These are phyloP conservation scores for Isatis lusitanica DNA, from an alignment of 441 rosid genomes.

Conservation along the genomic window DNA sequence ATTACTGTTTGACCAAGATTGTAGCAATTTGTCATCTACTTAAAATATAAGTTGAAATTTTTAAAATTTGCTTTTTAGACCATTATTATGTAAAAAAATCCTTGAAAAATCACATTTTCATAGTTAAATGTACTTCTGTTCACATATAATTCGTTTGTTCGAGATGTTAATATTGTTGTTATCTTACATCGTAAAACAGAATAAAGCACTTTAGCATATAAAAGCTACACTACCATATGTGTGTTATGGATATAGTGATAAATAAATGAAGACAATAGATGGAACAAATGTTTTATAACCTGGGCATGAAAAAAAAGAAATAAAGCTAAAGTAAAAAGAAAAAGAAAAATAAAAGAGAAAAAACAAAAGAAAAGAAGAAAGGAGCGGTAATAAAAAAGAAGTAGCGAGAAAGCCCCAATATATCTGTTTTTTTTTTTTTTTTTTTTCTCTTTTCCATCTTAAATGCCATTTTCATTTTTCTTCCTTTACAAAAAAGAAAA, in stretches of 20 bases:
- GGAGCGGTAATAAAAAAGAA: constrained; percentile 17
- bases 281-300: constrained; percentile 16
- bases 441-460: background rate
- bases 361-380: background rate
- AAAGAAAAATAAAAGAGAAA: background rate
- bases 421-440: background rate
- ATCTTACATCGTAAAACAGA: background rate
- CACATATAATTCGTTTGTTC: background rate
- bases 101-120: too few relatives aligned
- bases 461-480: constrained; percentile 26
- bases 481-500: constrained; percentile 1
- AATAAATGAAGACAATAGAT: constrained; percentile 26
- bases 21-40: too few relatives aligned
- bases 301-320: background rate
- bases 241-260: background rate
- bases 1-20: too few relatives aligned
- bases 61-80: too few relatives aligned
- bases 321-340: constrained; percentile 10
- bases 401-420: background rate
- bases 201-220: constrained; percentile 16
- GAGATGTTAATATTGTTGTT: background rate
- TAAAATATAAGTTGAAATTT: too few relatives aligned
- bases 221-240: constrained; percentile 7
- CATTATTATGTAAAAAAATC: too few relatives aligned
- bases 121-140: too few relatives aligned